Evolutionary conservation across 768 basidiomycete genomes (phyloP).

Genomic region (Rubroboletus pulcherrimus): DNA sequence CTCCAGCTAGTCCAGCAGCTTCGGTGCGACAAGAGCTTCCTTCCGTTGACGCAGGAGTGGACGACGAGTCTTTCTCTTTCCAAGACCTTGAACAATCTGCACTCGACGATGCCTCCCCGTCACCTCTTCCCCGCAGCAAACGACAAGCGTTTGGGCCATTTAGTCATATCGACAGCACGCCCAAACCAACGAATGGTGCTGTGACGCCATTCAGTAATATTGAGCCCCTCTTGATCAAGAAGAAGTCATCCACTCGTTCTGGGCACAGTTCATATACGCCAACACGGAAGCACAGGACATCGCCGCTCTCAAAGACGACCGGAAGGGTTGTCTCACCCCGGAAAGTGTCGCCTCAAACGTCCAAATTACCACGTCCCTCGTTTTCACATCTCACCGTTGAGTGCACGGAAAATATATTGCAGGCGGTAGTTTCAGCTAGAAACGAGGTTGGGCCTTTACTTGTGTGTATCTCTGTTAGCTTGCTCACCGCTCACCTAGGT

Average conservation of each 20-base stretch:
- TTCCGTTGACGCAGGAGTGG: slow-evolving; percentile 44
- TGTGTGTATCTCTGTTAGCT: neutral
- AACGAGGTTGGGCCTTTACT: slow-evolving; percentile 50
- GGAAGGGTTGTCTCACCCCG: slow-evolving; percentile 47
- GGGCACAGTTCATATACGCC: slow-evolving; percentile 37
- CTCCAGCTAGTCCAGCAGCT: slow-evolving; percentile 41
- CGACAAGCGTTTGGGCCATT: slow-evolving; percentile 62
- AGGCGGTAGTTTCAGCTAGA: slow-evolving; percentile 50
- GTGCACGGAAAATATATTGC: slow-evolving; percentile 44
- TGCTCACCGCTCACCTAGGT: slow-evolving; percentile 42
- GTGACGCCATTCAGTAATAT: slow-evolving; percentile 43
- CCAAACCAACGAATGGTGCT: slow-evolving; percentile 37
- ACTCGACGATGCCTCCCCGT: slow-evolving; percentile 33
- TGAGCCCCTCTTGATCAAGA: slow-evolving; percentile 82
- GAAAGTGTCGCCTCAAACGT: slow-evolving; percentile 51
- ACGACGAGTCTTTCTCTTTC: slow-evolving; percentile 35
- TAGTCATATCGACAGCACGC: slow-evolving; percentile 50
- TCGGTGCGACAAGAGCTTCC: slow-evolving; percentile 32
- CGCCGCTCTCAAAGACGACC: slow-evolving; percentile 48
- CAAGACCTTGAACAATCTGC: slow-evolving; percentile 24
- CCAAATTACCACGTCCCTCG: slow-evolving; percentile 30
- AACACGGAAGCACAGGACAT: slow-evolving; percentile 40
- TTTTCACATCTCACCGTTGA: slow-evolving; percentile 32
- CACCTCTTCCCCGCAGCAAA: slow-evolving; percentile 66
- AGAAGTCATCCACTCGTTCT: slow-evolving; percentile 65